These are phyloP conservation scores for Dendryphion nanum DNA, from an alignment of 2,329 filamentous ascomycete genomes.

Conservation along the genomic window DNA sequence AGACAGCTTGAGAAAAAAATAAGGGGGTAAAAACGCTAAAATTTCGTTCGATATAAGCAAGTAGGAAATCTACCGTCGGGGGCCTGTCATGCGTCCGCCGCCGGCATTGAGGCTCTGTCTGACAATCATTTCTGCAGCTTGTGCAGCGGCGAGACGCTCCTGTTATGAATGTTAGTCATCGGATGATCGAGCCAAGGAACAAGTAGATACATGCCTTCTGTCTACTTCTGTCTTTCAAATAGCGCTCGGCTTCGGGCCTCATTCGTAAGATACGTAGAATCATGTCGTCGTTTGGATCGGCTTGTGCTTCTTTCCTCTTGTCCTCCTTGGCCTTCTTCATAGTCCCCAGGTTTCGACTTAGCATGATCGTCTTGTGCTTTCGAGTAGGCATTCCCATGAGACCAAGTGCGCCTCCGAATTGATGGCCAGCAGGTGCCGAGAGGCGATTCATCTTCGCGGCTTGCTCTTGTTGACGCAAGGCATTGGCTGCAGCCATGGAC, in stretches of 20 bases:
- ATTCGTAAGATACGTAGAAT: constrained; percentile 92
- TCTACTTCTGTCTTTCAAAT: constrained; percentile 84
- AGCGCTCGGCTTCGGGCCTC: constrained; percentile 83
- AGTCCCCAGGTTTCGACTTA: constrained; percentile 88
- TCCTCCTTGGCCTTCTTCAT: constrained; percentile 96
- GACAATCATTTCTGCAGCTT: constrained; percentile 91
- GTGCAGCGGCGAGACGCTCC: constrained; percentile 83
- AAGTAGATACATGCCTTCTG: constrained; percentile 62
- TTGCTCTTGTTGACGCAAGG: constrained; percentile 69
- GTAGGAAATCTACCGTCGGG: constrained; percentile 10
- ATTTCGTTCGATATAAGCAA: neutral
- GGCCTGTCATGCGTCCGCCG: constrained; percentile 51
- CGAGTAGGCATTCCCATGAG: constrained; percentile 61
- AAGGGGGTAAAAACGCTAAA: neutral
- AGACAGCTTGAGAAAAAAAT: neutral
- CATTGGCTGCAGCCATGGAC: constrained; percentile 86
- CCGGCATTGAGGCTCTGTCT: constrained; percentile 77
- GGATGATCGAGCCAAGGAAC: no score
- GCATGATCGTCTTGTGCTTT: constrained; percentile 69
- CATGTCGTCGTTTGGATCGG: constrained; percentile 97
- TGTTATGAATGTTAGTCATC: constrained; percentile 11
- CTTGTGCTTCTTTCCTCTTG: constrained; percentile 91
- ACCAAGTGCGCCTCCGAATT: constrained; percentile 51
- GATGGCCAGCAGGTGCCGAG: constrained; percentile 64
- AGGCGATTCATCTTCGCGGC: constrained; percentile 60